Base-by-base conservation (phyloP, 1,284 basidiomycete species). In the Apiotrichum laibachii region DNA sequence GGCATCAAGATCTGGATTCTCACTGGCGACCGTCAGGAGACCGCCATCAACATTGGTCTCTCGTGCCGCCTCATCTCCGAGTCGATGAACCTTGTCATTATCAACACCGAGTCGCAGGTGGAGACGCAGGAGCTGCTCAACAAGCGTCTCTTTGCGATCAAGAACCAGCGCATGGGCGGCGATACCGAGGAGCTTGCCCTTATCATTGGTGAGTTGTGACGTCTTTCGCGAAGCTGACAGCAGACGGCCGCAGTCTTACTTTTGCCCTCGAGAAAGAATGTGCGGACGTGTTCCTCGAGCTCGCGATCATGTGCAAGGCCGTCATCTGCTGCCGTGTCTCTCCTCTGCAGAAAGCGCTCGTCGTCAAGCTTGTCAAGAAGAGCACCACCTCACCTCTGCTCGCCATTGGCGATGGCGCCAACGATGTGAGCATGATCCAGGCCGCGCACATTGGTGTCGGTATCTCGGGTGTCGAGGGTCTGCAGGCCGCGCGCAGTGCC, bases 1-100 rank as follows among this genome's bases (percentile, higher is more conserved):
- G 96, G 96, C 0, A 98, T 99, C 80, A 98, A 98, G 83, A 88
- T 99, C 40, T 99, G 96, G 96, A 93, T 99, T 12, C 80, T 99
- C 51, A 99, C 96, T 1, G 96, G 96, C 2, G 96, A 99, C 78
- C 82, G 95, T 62, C 95, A 99, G 80, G 96, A 99, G 79, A 99
- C 96, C 2, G 96, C 96, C 15, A 98, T 99, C 80, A 99, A 99
- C 72, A 99, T 99, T 65, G 96, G 96, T 52, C 87, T 99, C 83
- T 94, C 92, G 2, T 99, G 95, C 80, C 85, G 92, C 61, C 79
- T 99, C 64, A 98, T 99, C 61, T 93, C 92, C 2, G 96, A 99
- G 79, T 93, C 91, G 16, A 99, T 99, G 96, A 98, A 96, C 75
- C 70, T 99, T 80, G 93, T 93, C 68, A 89, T 95, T 58, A 88